Evolutionary conservation across 768 basidiomycete genomes (phyloP), one percentile per base, ranked within the genome.

Genomic region (Grammothele lineata): DNA sequence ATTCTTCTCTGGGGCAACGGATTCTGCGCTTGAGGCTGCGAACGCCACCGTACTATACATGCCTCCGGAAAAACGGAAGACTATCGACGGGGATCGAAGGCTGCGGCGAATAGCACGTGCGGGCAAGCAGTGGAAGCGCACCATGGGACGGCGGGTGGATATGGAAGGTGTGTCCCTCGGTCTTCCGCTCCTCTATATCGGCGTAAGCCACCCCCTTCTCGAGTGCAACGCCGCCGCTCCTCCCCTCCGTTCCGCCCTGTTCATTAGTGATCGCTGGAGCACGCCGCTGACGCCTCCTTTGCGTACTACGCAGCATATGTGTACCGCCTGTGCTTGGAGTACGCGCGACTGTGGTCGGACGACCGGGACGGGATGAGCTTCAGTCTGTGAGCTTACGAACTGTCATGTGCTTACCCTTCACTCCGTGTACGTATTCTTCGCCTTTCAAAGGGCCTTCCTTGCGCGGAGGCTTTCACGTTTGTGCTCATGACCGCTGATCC

Each of bases 81-180:
- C 70, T 17, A 56, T 66, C 5, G 81, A 90, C 50, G 87, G 87
- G 4, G 91, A 95, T 60, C 70, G 71, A 22, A 75, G 83, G 38
- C 68, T 93, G 45, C 72, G 83, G 32, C 77, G 88, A 56, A 95
- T 98, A 32, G 94, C 95, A 0, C 71, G 83, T 35, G 91, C 92
- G 1, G 94, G 95, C n/a, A 84, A 92, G 60, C 78, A 88, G 48
- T 98, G 95, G 95, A 92, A 87, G 65, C 77, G 80, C 57, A 87
- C 81, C 1, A 76, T 91, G 17, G 91, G 90, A 22, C 68, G 95
- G 40, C 81, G 77, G 45, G 73, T 85, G 45, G 95, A 97, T 68
- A 92, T 96, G 88, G 91, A 97, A 78, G 86, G 92, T 91, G 51
- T 53, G 81, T 69, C 41, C 22, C 25, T 35, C 34, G 45, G 35